phyloP scores from a whole-genome alignment of 2,329 filamentous ascomycete genomes.

The Cladophialophora psammophila region DNA sequence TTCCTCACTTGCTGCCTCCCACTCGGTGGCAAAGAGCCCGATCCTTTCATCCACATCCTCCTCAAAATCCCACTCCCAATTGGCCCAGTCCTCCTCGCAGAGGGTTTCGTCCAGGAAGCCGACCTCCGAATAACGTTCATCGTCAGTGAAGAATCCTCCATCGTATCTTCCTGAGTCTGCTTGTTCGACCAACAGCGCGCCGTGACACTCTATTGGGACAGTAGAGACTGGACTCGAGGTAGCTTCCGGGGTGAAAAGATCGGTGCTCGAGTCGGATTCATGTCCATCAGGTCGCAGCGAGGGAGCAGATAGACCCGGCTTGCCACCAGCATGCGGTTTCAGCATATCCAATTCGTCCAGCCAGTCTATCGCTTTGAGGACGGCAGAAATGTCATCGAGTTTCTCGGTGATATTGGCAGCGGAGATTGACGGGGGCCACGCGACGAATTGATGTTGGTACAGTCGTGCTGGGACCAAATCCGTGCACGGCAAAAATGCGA shows the following conservation, averaged over 20 bases:
- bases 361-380: constrained; percentile 2
- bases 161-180: background rate
- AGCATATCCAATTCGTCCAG: background rate
- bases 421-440: constrained; percentile 2
- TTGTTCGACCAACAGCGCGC: background rate
- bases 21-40: background rate
- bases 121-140: constrained; percentile 6
- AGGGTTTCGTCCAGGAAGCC: constrained; percentile 10
- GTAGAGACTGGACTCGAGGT: background rate
- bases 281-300: background rate
- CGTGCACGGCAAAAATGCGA: background rate
- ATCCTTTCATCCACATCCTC: constrained; percentile 4
- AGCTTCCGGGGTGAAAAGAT: background rate
- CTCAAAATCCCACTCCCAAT: constrained; percentile 28
- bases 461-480: constrained; percentile 16
- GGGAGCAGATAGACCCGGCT: background rate
- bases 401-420: background rate
- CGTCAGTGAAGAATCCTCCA: constrained; percentile 16
- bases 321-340: background rate
- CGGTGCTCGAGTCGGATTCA: background rate
- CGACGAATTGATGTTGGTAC: constrained; percentile 7
- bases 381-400: background rate
- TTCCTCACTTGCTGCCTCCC: background rate
- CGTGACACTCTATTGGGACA: background rate
- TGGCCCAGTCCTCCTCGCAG: constrained; percentile 22